phyloP scores from a whole-genome alignment of 148 eudicot species.

The Dianthus caryophyllus region DNA sequence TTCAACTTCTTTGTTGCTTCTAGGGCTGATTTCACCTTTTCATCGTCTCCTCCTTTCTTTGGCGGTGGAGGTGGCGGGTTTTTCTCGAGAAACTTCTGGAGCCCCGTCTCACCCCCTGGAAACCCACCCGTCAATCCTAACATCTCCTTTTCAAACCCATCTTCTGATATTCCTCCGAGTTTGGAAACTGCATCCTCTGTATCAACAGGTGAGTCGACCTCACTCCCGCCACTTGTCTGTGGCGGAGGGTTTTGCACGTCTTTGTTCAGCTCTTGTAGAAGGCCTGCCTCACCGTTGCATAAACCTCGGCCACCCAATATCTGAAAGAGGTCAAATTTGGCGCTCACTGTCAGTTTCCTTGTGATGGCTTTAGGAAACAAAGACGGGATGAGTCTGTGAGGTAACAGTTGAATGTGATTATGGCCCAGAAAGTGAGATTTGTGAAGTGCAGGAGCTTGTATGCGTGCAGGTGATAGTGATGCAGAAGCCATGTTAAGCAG shows the following conservation, averaged over 20 bases:
- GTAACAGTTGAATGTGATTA: slow-evolving; percentile 22
- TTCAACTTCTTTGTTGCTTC: slow-evolving; percentile 44
- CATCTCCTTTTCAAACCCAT: slow-evolving; percentile 73
- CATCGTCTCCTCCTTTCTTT: slow-evolving; percentile 7
- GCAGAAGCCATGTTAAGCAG: slow-evolving; percentile 31
- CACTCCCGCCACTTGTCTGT: slow-evolving; percentile 1
- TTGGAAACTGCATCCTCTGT: slow-evolving; percentile 7
- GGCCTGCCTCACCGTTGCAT: slow-evolving; percentile 77
- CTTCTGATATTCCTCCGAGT: slow-evolving; percentile 35
- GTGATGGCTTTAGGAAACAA: slow-evolving; percentile 19
- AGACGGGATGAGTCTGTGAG: slow-evolving; percentile 24
- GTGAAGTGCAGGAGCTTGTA: slow-evolving; percentile 33
- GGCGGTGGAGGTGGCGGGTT: slow-evolving; percentile 71
- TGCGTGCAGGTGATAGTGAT: slow-evolving; percentile 42
- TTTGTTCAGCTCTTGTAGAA: slow-evolving; percentile 57
- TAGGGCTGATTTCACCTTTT: slow-evolving; percentile 24
- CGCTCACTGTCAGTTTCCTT: slow-evolving; percentile 26
- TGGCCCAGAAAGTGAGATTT: slow-evolving; percentile 60
- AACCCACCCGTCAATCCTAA: slow-evolving; percentile 81
- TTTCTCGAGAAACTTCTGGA: slow-evolving; percentile 55
- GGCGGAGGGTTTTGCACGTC: slow-evolving; percentile 25
- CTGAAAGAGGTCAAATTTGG: slow-evolving; percentile 61
- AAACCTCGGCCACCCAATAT: slow-evolving; percentile 87
- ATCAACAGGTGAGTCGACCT: slow-evolving; percentile 1
- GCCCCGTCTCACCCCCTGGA: slow-evolving; percentile 91